phyloP scores from a whole-genome alignment of 129 eudicot species.

The Escallonia herrerae region DNA sequence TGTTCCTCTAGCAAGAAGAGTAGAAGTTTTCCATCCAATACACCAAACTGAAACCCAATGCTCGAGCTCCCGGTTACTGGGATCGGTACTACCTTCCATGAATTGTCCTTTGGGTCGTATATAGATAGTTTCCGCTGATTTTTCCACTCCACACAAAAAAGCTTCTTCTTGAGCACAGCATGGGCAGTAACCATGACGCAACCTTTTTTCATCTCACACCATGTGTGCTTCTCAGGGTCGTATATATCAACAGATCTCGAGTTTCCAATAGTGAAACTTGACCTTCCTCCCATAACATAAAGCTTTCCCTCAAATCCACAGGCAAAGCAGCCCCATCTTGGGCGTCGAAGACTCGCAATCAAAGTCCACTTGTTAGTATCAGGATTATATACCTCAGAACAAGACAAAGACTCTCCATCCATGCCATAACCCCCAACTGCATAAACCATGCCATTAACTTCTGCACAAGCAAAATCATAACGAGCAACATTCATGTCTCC shows the following conservation, averaged over 20 bases:
- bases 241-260: constrained; percentile 86
- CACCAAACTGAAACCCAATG: constrained; percentile 75
- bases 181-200: constrained; percentile 98
- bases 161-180: constrained; percentile 73
- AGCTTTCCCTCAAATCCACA: constrained; percentile 82
- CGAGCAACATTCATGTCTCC: constrained; percentile 78
- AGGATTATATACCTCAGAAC: constrained; percentile 82
- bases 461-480: constrained; percentile 90
- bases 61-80: constrained; percentile 86
- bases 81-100: constrained; percentile 75
- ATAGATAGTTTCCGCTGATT: constrained; percentile 67
- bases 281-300: constrained; percentile 92
- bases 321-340: constrained; percentile 92
- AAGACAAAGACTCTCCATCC: constrained; percentile 71
- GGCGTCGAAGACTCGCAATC: constrained; percentile 79
- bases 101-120: constrained; percentile 54
- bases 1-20: constrained; percentile 53
- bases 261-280: constrained; percentile 96
- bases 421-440: constrained; percentile 86
- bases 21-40: constrained; percentile 69
- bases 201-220: constrained; percentile 92
- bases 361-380: constrained; percentile 59
- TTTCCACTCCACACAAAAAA: constrained; percentile 97
- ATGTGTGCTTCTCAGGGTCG: constrained; percentile 51
- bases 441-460: constrained; percentile 67